Conservation (phyloP, 257 asterid species). For the Hygrophila difformis region DNA sequence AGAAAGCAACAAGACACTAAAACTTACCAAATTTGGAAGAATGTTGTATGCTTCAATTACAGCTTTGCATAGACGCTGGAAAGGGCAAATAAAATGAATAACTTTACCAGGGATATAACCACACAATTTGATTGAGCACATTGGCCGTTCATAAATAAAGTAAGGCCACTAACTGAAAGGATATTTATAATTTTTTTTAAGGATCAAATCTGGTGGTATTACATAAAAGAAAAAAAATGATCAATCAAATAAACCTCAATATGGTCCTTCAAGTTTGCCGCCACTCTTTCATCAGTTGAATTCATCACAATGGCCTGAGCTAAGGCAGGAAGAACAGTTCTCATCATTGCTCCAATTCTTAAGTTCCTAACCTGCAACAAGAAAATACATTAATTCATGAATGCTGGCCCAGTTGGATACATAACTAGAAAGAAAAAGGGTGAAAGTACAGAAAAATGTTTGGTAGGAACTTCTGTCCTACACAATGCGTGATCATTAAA, state of each 20-base stretch:
- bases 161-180: slow-evolving; percentile 7
- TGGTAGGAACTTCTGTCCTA: too few species aligned
- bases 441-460: not conserved
- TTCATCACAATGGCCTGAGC: slow-evolving; percentile 79
- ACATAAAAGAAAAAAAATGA: slow-evolving; percentile 9
- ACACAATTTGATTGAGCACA: too few species aligned
- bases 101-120: too few species aligned
- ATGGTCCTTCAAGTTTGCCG: slow-evolving; percentile 51
- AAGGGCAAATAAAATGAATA: slow-evolving; percentile 12
- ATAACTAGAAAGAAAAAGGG: not conserved
- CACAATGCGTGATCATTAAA: too few species aligned
- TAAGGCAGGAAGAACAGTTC: slow-evolving; percentile 83
- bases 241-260: slow-evolving; percentile 55
- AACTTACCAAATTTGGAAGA: slow-evolving; percentile 73
- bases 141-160: slow-evolving; percentile 11
- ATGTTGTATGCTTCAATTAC: slow-evolving; percentile 83
- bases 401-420: too few species aligned
- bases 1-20: slow-evolving; percentile 15
- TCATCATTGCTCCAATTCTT: slow-evolving; percentile 94
- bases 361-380: slow-evolving; percentile 65
- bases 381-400: not conserved
- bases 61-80: slow-evolving; percentile 56
- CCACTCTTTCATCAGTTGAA: slow-evolving; percentile 29
- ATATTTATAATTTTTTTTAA: not conserved
- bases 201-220: slow-evolving; percentile 6